These are phyloP conservation scores for Sugiyamaella americana DNA, from an alignment of 805 yeast genomes.

Conservation along the genomic window DNA sequence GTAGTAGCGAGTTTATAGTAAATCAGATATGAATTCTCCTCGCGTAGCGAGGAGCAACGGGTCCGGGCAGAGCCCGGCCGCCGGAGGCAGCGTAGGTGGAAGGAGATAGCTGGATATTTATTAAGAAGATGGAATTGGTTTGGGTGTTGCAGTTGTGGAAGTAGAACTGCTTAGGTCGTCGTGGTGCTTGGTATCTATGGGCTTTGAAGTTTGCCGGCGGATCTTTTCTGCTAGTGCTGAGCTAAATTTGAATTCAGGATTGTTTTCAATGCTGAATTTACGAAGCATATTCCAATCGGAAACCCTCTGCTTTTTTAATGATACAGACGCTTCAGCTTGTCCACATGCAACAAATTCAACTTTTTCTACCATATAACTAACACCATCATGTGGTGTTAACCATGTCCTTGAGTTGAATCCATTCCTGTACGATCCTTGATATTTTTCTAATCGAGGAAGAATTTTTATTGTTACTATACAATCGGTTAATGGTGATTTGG, in stretches of 20 bases:
- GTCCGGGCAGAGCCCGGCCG: too few relatives aligned
- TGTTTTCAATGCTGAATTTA: constrained; percentile 5
- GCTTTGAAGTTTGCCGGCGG: neutral
- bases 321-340: constrained; percentile 30
- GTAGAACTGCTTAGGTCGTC: too few relatives aligned
- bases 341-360: constrained; percentile 36
- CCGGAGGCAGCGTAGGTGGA: too few relatives aligned
- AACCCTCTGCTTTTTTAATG: constrained; percentile 28
- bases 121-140: too few relatives aligned
- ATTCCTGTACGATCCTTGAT: constrained; percentile 59
- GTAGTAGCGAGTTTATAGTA: too few relatives aligned
- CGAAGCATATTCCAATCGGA: constrained; percentile 28
- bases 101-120: too few relatives aligned
- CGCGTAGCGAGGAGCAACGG: too few relatives aligned
- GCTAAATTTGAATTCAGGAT: constrained; percentile 13
- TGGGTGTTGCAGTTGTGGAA: too few relatives aligned
- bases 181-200: neutral
- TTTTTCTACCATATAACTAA: constrained; percentile 56
- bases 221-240: constrained; percentile 5
- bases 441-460: constrained; percentile 61
- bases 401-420: constrained; percentile 74
- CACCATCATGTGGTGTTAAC: constrained; percentile 71
- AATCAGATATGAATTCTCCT: too few relatives aligned
- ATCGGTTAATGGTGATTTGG: constrained; percentile 33
- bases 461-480: constrained; percentile 53